Percentiles rank a stretch among this genome's conserved stretches.
phyloP scores from a whole-genome alignment of 305 asterid genomes.

The Monarda citriodora region DNA sequence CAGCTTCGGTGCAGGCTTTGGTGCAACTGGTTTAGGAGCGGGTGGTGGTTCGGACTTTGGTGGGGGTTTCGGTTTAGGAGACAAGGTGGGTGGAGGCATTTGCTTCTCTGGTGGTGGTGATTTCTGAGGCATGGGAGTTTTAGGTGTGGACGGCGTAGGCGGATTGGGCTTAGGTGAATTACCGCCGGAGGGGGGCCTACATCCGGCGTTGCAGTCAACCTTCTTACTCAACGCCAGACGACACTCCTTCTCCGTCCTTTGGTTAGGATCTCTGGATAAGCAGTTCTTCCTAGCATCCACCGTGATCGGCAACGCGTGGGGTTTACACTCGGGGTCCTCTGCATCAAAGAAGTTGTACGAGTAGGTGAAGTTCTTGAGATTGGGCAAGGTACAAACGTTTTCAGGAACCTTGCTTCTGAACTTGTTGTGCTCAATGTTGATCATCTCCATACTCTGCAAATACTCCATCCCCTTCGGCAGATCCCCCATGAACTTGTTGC shows the following conservation, averaged over 20 bases:
- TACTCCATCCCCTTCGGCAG: slow-evolving; percentile 49
- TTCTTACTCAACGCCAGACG: slow-evolving; percentile 34
- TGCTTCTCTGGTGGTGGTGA: slow-evolving; percentile 4
- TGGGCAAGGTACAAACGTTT: slow-evolving; percentile 48
- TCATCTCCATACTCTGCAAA: slow-evolving; percentile 39
- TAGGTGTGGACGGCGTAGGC: neutral
- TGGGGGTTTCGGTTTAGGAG: slow-evolving; percentile 17
- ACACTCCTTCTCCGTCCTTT: slow-evolving; percentile 48
- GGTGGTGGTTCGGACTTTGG: slow-evolving; percentile 3
- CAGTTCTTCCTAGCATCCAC: slow-evolving; percentile 52
- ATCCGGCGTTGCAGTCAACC: slow-evolving; percentile 46
- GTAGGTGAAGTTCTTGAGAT: slow-evolving; percentile 45
- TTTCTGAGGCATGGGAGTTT: neutral
- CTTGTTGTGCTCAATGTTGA: slow-evolving; percentile 45
- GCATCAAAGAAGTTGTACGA: slow-evolving; percentile 61
- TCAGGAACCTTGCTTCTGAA: slow-evolving; percentile 65
- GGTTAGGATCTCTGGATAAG: slow-evolving; percentile 33
- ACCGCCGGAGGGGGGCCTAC: slow-evolving; percentile 22
- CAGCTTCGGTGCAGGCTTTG: neutral
- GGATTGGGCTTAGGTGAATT: slow-evolving; percentile 24
- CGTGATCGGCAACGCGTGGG: slow-evolving; percentile 21
- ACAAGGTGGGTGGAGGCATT: neutral
- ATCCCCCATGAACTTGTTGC: slow-evolving; percentile 44
- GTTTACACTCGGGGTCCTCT: slow-evolving; percentile 43
- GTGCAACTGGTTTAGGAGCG: neutral